Percentiles rank a stretch among this genome's conserved stretches.
Conservation (phyloP, 2,329 filamentous ascomycete species). For the Mariannaea sp. region DNA sequence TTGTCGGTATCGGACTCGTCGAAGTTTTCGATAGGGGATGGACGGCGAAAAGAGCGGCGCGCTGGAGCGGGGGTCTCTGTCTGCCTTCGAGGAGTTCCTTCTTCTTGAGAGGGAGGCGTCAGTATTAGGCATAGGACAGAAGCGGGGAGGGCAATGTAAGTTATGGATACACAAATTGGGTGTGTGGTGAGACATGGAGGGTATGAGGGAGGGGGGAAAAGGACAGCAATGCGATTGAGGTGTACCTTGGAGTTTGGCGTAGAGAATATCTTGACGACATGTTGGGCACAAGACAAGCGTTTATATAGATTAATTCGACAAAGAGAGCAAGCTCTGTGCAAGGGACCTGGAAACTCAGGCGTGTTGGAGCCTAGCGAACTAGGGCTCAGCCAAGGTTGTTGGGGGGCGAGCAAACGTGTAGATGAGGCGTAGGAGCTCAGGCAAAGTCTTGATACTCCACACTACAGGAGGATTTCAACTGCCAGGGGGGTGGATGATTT, state of each 20-base stretch:
- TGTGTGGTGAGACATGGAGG: too few species aligned
- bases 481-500: too few species aligned
- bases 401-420: conserved; percentile 8
- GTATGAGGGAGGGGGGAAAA: too few species aligned
- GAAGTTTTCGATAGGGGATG: conserved; percentile 51
- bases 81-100: conserved; percentile 66
- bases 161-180: too few species aligned
- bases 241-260: conserved; percentile 46
- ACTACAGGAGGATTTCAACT: too few species aligned
- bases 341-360: conserved; percentile 12
- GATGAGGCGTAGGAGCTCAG: conserved; percentile 5
- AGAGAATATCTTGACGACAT: conserved; percentile 48
- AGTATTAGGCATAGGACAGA: not conserved
- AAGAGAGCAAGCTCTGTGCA: conserved; percentile 11
- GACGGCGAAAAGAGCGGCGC: conserved; percentile 52
- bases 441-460: too few species aligned
- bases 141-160: too few species aligned
- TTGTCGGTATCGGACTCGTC: conserved; percentile 47
- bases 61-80: conserved; percentile 55
- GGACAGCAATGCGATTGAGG: conserved; percentile 7
- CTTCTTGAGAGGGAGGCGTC: conserved; percentile 49
- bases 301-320: conserved; percentile 30
- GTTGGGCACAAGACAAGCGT: conserved; percentile 24
- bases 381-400: conserved; percentile 13
- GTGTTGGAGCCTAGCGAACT: conserved; percentile 3